Evolutionary conservation across 495 filamentous ascomycete genomes (phyloP).

Genomic region (Monascus purpureus): DNA sequence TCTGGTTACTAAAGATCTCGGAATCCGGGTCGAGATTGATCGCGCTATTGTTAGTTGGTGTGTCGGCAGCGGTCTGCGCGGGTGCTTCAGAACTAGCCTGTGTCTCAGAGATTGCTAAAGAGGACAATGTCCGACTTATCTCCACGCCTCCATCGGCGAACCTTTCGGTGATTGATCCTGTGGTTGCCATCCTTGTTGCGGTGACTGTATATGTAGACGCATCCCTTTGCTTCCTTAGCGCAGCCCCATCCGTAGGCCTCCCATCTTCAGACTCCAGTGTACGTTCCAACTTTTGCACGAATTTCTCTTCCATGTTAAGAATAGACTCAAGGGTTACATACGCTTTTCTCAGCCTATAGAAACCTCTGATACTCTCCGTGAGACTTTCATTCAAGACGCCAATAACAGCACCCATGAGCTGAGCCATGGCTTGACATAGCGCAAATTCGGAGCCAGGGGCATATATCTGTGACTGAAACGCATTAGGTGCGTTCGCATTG

Average conservation of each 20-base stretch:
- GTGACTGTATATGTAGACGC: too few species aligned
- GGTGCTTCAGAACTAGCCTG: conserved; percentile 1
- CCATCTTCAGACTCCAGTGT: conserved; percentile 5
- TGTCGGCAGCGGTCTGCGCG: conserved; percentile 8
- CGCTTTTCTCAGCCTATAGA: conserved; percentile 86
- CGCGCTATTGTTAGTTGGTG: conserved; percentile 11
- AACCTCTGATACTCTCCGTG: conserved; percentile 80
- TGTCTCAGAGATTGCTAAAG: conserved; percentile 2
- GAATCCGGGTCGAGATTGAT: conserved; percentile 36
- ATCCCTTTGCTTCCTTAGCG: conserved; percentile 6
- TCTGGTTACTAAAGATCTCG: conserved; percentile 47
- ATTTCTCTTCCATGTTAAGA: conserved; percentile 45
- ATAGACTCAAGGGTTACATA: conserved; percentile 74
- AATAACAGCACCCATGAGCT: conserved; percentile 81
- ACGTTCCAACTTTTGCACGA: conserved; percentile 26
- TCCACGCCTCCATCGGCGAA: too few species aligned
- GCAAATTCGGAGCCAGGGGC: conserved; percentile 74
- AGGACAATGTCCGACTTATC: not conserved
- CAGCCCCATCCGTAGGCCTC: conserved; percentile 2
- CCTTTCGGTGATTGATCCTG: too few species aligned
- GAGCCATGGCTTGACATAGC: conserved; percentile 62
- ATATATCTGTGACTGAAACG: conserved; percentile 52
- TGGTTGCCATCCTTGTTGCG: too few species aligned
- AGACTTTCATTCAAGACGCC: conserved; percentile 84
- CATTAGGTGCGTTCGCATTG: conserved; percentile 28